phyloP scores from a whole-genome alignment of 1,284 basidiomycete genomes.

The Singerocomus inundabilis region DNA sequence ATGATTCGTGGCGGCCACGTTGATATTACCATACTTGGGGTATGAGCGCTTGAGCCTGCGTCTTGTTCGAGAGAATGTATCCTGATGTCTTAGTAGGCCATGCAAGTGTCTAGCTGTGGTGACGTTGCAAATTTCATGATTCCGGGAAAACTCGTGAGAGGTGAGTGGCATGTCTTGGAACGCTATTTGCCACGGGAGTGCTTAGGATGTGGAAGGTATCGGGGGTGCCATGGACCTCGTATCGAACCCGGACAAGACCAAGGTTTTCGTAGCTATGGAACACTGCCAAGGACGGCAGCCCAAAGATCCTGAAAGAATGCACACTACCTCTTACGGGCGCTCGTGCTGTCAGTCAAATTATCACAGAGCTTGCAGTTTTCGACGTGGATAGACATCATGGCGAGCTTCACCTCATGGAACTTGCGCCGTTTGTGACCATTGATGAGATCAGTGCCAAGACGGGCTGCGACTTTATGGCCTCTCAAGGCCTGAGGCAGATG shows the following conservation, averaged over 20 bases:
- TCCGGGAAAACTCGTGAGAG: slow-evolving; percentile 86
- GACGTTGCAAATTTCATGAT: slow-evolving; percentile 98
- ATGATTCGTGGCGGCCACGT: slow-evolving; percentile 96
- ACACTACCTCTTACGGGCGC: slow-evolving; percentile 84
- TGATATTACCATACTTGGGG: slow-evolving; percentile 85
- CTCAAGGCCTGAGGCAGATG: slow-evolving; percentile 41
- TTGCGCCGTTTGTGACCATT: slow-evolving; percentile 76
- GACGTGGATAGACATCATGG: slow-evolving; percentile 75
- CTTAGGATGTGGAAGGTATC: slow-evolving; percentile 55
- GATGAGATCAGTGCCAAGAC: slow-evolving; percentile 86
- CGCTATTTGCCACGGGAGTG: neutral
- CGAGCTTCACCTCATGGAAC: slow-evolving; percentile 72
- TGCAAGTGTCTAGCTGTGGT: slow-evolving; percentile 89
- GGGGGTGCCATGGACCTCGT: slow-evolving; percentile 95
- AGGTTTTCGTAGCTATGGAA: slow-evolving; percentile 83
- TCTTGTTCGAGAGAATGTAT: slow-evolving; percentile 11
- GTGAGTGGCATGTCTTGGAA: slow-evolving; percentile 33
- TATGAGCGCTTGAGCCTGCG: slow-evolving; percentile 34
- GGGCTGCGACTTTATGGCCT: slow-evolving; percentile 67
- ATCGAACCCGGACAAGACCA: slow-evolving; percentile 87
- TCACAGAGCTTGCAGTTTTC: slow-evolving; percentile 91
- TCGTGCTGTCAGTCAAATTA: slow-evolving; percentile 80
- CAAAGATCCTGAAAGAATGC: slow-evolving; percentile 83
- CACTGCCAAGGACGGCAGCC: slow-evolving; percentile 85
- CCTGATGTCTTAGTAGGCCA: slow-evolving; percentile 54